phyloP scores from a whole-genome alignment of 768 basidiomycete genomes.

The Omphalotus guepiniiformis region DNA sequence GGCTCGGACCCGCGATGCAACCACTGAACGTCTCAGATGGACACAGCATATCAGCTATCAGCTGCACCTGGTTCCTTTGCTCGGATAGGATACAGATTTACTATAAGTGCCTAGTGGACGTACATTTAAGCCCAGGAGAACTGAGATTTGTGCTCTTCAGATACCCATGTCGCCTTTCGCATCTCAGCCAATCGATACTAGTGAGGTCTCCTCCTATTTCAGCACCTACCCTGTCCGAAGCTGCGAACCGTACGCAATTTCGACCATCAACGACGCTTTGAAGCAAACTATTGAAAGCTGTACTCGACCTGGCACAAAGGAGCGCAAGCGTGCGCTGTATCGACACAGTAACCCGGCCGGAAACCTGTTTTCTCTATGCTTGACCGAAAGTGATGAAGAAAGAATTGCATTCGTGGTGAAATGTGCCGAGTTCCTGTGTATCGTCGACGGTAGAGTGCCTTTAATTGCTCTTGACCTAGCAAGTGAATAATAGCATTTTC shows the following conservation, averaged over 20 bases:
- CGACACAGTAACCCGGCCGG: constrained; percentile 6
- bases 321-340: constrained; percentile 1
- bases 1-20: too few species aligned
- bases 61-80: too few species aligned
- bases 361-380: background rate
- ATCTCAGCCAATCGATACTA: background rate
- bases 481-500: too few species aligned
- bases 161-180: constrained; percentile 7
- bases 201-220: constrained; percentile 1
- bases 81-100: too few species aligned
- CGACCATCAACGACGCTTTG: background rate
- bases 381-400: background rate
- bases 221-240: constrained; percentile 1
- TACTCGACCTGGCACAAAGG: background rate
- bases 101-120: too few species aligned
- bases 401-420: background rate
- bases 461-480: too few species aligned
- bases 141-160: too few species aligned
- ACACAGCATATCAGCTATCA: too few species aligned
- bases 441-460: constrained; percentile 7
- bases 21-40: too few species aligned
- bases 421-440: constrained; percentile 7
- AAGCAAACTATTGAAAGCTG: constrained; percentile 2
- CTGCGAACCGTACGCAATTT: background rate
- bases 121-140: too few species aligned